Percentiles rank a stretch among this genome's conserved stretches.
These are phyloP conservation scores for Peronospora destructor DNA, from an alignment of 352 stramenopile species.

Conservation along the genomic window DNA sequence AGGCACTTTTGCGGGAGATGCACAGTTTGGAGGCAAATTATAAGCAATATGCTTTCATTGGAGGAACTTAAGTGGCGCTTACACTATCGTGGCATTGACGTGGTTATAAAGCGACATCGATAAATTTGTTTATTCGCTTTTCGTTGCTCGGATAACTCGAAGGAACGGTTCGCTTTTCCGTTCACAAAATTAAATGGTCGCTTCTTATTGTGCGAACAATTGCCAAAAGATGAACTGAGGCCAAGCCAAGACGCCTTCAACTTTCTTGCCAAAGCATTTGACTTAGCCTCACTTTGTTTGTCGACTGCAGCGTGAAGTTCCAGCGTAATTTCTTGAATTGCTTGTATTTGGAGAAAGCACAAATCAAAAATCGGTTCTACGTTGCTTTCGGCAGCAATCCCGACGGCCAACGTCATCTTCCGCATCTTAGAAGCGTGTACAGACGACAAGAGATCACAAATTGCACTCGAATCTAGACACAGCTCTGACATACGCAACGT, in stretches of 20 bases:
- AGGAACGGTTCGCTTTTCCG: conserved; percentile 12
- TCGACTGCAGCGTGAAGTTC: conserved; percentile 16
- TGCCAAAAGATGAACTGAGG: conserved; percentile 1
- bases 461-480: conserved; percentile 1
- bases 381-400: background rate
- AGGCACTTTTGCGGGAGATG: conserved; percentile 72
- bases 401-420: conserved; percentile 22
- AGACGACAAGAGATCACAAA: conserved; percentile 19
- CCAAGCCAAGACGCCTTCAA: conserved; percentile 22
- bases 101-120: conserved; percentile 16
- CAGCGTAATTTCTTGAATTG: conserved; percentile 18
- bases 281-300: conserved; percentile 5
- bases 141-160: conserved; percentile 20
- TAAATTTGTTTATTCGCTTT: conserved; percentile 21
- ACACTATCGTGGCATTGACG: conserved; percentile 7
- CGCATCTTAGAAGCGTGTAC: conserved; percentile 16
- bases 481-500: conserved; percentile 31
- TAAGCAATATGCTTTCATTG: conserved; percentile 8
- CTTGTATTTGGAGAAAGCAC: conserved; percentile 20
- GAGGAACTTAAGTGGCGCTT: conserved; percentile 1
- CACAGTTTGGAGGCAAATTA: conserved; percentile 48
- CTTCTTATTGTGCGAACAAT: conserved; percentile 3
- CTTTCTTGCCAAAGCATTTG: conserved; percentile 10
- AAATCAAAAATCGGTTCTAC: conserved; percentile 1
- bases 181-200: background rate